A percentile compares a stretch with the other conserved stretches of the same genome.
Conservation (phyloP, 176 grass and related monocot genomes). For the Themeda triandra region DNA sequence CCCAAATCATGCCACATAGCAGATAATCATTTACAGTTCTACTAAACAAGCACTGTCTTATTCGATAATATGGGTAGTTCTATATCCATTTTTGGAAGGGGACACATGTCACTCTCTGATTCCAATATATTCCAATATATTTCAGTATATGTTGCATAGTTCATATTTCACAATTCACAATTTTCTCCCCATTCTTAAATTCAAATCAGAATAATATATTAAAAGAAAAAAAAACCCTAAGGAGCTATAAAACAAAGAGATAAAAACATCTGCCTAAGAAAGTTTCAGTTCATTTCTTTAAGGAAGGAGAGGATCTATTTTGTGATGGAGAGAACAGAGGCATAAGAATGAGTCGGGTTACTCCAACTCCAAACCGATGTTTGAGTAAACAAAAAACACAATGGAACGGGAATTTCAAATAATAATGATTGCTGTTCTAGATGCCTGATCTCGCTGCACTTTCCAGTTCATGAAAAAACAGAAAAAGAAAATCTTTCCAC, state of each 20-base stretch:
- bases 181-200: not conserved
- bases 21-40: not conserved
- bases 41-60: conserved; percentile 13
- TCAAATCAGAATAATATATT: not conserved
- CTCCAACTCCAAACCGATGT: not conserved
- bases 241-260: not conserved
- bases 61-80: not conserved
- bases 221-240: not conserved
- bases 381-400: not conserved
- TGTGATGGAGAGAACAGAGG: not conserved
- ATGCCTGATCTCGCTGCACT: not conserved
- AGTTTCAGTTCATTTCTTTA: not conserved
- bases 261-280: not conserved
- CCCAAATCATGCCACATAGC: not conserved
- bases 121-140: not conserved
- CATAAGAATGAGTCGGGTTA: not conserved
- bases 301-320: not conserved
- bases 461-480: not conserved
- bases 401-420: not conserved
- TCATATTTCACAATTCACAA: not conserved
- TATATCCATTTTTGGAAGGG: not conserved
- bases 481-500: not conserved
- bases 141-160: not conserved
- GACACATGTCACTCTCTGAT: not conserved
- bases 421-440: not conserved